phyloP scores from a whole-genome alignment of 148 eudicot species.

The Amaranthus cruentus region DNA sequence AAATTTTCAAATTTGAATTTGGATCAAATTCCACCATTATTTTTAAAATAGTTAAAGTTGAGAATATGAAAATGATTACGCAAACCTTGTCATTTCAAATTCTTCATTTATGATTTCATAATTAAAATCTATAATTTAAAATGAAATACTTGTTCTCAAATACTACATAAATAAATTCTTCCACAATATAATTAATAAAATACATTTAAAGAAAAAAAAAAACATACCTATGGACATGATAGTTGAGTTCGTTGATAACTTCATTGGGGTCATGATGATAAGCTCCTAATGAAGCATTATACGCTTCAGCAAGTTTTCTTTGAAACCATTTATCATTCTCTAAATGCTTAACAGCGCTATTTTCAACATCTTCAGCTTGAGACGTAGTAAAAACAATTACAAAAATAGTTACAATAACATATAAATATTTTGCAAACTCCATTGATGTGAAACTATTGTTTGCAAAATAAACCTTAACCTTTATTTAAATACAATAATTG shows the following conservation, averaged over 20 bases:
- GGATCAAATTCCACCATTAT: too few relatives aligned
- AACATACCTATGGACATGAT: constrained; percentile 48
- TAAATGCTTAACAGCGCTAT: not conserved
- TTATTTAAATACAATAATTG: too few relatives aligned
- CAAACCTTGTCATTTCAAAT: too few relatives aligned
- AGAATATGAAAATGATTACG: too few relatives aligned
- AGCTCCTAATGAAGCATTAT: constrained; percentile 30
- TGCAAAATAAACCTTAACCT: not conserved
- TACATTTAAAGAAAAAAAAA: not conserved
- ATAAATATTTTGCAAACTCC: not conserved
- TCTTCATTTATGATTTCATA: too few relatives aligned
- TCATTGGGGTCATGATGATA: constrained; percentile 36
- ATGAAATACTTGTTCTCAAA: not conserved
- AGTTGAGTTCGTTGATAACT: constrained; percentile 43
- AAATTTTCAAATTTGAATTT: too few relatives aligned
- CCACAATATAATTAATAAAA: not conserved
- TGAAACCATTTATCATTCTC: constrained; percentile 36
- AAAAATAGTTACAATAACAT: not conserved
- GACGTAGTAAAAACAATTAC: constrained; percentile 6
- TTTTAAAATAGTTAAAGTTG: too few relatives aligned
- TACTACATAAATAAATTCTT: not conserved
- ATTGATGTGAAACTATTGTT: not conserved
- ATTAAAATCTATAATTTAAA: too few relatives aligned
- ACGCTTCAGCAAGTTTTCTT: constrained; percentile 33
- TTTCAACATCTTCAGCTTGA: constrained; percentile 31